Conservation (phyloP, 805 yeast genomes). For the Hyphopichia homilentoma region DNA sequence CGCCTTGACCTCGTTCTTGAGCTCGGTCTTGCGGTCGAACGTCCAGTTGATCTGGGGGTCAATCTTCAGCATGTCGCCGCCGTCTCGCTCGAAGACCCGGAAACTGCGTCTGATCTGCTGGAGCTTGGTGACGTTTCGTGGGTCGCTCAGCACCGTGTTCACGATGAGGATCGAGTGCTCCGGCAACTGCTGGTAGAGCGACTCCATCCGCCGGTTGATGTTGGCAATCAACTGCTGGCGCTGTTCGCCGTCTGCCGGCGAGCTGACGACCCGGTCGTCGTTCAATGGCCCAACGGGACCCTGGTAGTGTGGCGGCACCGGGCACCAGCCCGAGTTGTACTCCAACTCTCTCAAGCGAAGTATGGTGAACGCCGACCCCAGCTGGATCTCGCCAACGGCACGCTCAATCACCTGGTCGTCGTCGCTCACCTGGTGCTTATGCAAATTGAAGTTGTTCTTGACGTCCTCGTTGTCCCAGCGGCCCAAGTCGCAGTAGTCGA, state of each 20-base stretch:
- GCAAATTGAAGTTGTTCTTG: slow-evolving; percentile 4
- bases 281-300: slow-evolving; percentile 11
- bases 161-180: slow-evolving; percentile 56
- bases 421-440: slow-evolving; percentile 27
- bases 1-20: slow-evolving; percentile 42
- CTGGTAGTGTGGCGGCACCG: slow-evolving; percentile 15
- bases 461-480: slow-evolving; percentile 16
- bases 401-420: slow-evolving; percentile 59
- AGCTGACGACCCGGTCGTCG: slow-evolving; percentile 1
- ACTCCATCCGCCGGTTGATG: slow-evolving; percentile 43
- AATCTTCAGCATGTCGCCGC: slow-evolving; percentile 39
- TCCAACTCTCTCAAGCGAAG: slow-evolving; percentile 60
- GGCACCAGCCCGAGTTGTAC: slow-evolving; percentile 27
- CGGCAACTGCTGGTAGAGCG: slow-evolving; percentile 53
- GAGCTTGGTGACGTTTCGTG: slow-evolving; percentile 45
- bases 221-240: slow-evolving; percentile 15
- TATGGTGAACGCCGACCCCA: slow-evolving; percentile 45
- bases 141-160: slow-evolving; percentile 62
- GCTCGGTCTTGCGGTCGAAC: slow-evolving; percentile 40
- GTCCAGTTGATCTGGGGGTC: slow-evolving; percentile 47
- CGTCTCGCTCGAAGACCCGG: slow-evolving; percentile 39
- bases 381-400: slow-evolving; percentile 30
- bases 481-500: slow-evolving; percentile 21
- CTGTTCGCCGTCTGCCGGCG: not conserved
- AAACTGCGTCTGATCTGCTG: slow-evolving; percentile 40